phyloP scores from a whole-genome alignment of 179 eudicot genomes.

The Beta corolliflora region DNA sequence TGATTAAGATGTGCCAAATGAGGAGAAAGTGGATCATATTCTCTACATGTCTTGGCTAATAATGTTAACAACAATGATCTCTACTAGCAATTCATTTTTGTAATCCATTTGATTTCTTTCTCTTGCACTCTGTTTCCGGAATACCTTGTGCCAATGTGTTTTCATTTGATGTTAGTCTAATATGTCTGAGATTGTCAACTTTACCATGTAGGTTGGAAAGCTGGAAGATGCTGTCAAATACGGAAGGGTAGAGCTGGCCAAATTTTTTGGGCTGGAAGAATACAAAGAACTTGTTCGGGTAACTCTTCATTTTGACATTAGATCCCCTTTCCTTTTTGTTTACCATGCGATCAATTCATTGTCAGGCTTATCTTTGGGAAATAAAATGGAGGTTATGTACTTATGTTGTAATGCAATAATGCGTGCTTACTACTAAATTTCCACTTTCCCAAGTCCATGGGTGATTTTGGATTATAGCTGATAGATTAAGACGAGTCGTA shows the following conservation, averaged over 20 bases:
- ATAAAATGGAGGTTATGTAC: background rate
- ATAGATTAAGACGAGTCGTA: background rate
- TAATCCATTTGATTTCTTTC: background rate
- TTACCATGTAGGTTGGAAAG: constrained; percentile 53
- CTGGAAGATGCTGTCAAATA: constrained; percentile 72
- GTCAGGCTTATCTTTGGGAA: no score
- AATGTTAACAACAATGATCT: background rate
- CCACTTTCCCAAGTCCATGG: background rate
- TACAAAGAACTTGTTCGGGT: constrained; percentile 66
- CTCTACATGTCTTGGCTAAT: background rate
- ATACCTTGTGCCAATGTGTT: background rate
- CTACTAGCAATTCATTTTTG: background rate
- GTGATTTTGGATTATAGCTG: background rate
- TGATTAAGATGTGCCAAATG: no score
- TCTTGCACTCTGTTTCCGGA: background rate
- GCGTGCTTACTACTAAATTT: background rate
- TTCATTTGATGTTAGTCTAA: background rate
- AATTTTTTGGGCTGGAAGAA: constrained; percentile 43
- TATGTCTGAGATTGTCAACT: background rate
- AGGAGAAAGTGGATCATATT: no score
- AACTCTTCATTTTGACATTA: constrained; percentile 13
- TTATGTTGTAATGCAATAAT: background rate
- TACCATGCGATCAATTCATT: background rate
- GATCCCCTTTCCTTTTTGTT: background rate
- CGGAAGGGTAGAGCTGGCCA: constrained; percentile 63